These are phyloP conservation scores for Rhododendron kiyosumense DNA, from an alignment of 148 eudicot genomes.

Conservation along the genomic window DNA sequence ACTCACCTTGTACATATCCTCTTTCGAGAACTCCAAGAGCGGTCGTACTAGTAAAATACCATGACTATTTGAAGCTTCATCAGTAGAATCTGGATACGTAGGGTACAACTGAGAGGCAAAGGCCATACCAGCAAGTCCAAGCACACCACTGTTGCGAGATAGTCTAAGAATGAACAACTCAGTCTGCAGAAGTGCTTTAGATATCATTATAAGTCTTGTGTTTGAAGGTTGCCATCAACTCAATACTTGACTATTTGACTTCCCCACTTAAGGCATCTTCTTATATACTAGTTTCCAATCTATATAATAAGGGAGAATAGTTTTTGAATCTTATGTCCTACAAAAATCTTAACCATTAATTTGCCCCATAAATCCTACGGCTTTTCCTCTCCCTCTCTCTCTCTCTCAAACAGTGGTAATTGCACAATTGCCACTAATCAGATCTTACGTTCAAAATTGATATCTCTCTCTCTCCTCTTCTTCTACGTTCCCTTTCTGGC, in stretches of 20 bases:
- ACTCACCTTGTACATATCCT: slow-evolving; percentile 77
- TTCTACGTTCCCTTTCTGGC: too few species aligned
- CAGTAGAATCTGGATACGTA: slow-evolving; percentile 26
- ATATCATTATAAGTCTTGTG: slow-evolving; percentile 1
- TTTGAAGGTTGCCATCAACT: not conserved
- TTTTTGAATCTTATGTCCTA: too few species aligned
- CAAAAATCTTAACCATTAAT: too few species aligned
- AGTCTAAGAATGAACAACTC: slow-evolving; percentile 86
- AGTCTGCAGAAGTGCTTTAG: slow-evolving; percentile 51
- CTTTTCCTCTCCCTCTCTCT: too few species aligned
- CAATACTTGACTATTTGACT: not conserved
- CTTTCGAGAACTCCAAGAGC: slow-evolving; percentile 73
- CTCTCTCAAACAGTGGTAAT: too few species aligned
- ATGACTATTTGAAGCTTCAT: slow-evolving; percentile 26
- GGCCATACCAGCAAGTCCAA: slow-evolving; percentile 98
- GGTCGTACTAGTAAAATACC: slow-evolving; percentile 77
- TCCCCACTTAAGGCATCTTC: not conserved
- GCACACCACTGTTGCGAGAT: slow-evolving; percentile 95
- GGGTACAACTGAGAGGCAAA: slow-evolving; percentile 60
- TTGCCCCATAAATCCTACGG: too few species aligned
- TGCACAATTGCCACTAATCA: too few species aligned
- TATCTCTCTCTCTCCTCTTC: too few species aligned
- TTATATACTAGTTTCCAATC: slow-evolving; percentile 1
- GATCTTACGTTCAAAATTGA: too few species aligned
- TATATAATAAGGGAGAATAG: too few species aligned